A percentile compares a stretch with the other conserved stretches of the same genome.
Evolutionary conservation across 2,329 filamentous ascomycete species (phyloP).

Genomic region (Alternaria postmessia): DNA sequence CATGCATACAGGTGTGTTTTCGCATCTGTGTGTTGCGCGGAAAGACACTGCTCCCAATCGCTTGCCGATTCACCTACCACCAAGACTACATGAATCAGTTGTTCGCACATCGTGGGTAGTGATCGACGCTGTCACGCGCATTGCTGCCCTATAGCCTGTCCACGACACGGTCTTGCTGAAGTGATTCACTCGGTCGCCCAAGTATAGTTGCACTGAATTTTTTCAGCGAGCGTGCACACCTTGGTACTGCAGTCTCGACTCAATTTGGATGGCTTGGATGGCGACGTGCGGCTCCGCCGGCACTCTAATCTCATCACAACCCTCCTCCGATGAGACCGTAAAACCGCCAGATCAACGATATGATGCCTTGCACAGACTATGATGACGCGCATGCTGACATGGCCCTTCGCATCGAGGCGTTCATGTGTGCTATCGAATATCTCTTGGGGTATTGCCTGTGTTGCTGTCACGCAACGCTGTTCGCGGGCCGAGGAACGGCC

Average conservation of each 20-base stretch:
- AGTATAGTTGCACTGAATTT: neutral
- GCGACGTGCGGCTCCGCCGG: constrained; percentile 1
- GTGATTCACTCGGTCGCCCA: neutral
- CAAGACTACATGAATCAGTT: constrained; percentile 1
- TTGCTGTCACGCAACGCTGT: constrained; percentile 18
- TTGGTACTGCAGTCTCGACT: constrained; percentile 3
- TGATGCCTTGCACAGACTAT: neutral
- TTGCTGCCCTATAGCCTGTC: neutral
- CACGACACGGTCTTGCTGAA: neutral
- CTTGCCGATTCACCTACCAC: neutral
- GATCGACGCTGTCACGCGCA: constrained; percentile 6
- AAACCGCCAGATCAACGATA: constrained; percentile 9
- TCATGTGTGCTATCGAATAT: neutral
- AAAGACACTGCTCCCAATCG: neutral
- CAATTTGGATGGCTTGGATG: neutral
- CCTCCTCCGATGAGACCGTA: constrained; percentile 11
- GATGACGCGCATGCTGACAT: constrained; percentile 7
- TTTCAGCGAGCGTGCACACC: constrained; percentile 2
- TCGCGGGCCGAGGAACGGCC: constrained; percentile 4
- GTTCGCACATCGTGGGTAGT: neutral
- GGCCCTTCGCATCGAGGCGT: constrained; percentile 6
- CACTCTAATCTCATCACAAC: neutral
- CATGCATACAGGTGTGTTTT: neutral
- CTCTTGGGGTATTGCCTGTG: constrained; percentile 9
- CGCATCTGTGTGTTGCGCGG: neutral